phyloP scores from a whole-genome alignment of 2,329 filamentous ascomycete species.

The Chrysoporthe austroafricana region DNA sequence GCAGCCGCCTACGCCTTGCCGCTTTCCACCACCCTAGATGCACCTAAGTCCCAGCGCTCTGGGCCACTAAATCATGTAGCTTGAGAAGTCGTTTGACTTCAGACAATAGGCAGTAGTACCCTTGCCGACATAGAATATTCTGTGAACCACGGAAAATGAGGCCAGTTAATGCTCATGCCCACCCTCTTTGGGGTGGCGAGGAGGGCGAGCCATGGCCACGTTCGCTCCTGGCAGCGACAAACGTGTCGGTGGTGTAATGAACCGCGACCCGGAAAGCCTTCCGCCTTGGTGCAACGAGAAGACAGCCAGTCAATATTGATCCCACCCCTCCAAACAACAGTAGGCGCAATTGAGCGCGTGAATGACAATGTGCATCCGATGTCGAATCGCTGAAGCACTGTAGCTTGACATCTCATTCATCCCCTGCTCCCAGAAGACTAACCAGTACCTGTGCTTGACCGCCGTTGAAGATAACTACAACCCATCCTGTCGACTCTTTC shows the following conservation, averaged over 20 bases:
- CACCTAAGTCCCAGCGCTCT: slow-evolving; percentile 1
- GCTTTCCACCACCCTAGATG: neutral
- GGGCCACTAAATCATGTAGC: neutral
- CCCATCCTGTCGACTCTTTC: neutral
- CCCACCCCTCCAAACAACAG: neutral
- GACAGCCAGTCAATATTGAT: neutral
- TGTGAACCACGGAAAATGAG: neutral
- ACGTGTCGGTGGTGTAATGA: neutral
- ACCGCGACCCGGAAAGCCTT: neutral
- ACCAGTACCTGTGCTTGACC: neutral
- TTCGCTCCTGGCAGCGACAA: neutral
- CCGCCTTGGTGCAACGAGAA: neutral
- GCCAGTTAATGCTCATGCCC: neutral
- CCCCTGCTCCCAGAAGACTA: neutral
- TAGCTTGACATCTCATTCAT: neutral
- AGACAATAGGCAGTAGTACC: neutral
- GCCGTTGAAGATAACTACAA: neutral
- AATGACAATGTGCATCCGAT: neutral
- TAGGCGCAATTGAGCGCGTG: neutral
- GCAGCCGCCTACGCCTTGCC: neutral
- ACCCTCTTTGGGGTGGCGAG: neutral
- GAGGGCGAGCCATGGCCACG: neutral
- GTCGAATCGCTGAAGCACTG: neutral
- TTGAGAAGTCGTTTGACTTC: neutral
- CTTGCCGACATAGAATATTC: neutral